phyloP scores from a whole-genome alignment of 106 monocot species.

The Allium sativum region DNA sequence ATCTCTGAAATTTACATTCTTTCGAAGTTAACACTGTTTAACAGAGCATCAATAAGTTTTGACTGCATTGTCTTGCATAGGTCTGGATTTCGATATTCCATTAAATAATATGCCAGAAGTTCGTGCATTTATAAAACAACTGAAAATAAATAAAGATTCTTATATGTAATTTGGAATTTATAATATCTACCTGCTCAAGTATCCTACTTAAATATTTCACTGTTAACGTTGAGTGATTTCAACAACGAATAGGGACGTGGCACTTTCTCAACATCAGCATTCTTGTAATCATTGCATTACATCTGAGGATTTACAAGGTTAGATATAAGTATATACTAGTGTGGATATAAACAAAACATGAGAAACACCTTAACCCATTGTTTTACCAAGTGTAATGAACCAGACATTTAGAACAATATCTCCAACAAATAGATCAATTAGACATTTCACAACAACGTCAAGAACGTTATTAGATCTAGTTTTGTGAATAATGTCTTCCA shows the following conservation, averaged over 20 bases:
- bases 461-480: slow-evolving; percentile 10
- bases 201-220: slow-evolving; percentile 32
- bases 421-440: slow-evolving; percentile 28
- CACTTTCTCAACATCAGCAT: slow-evolving; percentile 29
- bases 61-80: slow-evolving; percentile 42
- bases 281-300: slow-evolving; percentile 40
- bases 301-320: slow-evolving; percentile 32
- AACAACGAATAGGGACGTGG: slow-evolving; percentile 45
- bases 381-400: slow-evolving; percentile 46
- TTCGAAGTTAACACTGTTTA: slow-evolving; percentile 34
- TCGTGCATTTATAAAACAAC: slow-evolving; percentile 30
- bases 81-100: slow-evolving; percentile 24
- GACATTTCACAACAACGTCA: slow-evolving; percentile 31
- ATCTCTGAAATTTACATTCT: slow-evolving; percentile 39
- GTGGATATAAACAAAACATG: slow-evolving; percentile 1
- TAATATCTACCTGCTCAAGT: slow-evolving; percentile 64
- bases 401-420: slow-evolving; percentile 16
- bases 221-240: slow-evolving; percentile 15
- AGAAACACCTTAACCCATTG: slow-evolving; percentile 80
- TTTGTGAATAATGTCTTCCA: slow-evolving; percentile 34
- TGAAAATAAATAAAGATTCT: too few species aligned
- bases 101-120: slow-evolving; percentile 46
- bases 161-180: neutral
- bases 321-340: slow-evolving; percentile 4
- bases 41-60: slow-evolving; percentile 54